Conservation (phyloP, 2,329 filamentous ascomycete species). For the Ophiostoma ips region DNA sequence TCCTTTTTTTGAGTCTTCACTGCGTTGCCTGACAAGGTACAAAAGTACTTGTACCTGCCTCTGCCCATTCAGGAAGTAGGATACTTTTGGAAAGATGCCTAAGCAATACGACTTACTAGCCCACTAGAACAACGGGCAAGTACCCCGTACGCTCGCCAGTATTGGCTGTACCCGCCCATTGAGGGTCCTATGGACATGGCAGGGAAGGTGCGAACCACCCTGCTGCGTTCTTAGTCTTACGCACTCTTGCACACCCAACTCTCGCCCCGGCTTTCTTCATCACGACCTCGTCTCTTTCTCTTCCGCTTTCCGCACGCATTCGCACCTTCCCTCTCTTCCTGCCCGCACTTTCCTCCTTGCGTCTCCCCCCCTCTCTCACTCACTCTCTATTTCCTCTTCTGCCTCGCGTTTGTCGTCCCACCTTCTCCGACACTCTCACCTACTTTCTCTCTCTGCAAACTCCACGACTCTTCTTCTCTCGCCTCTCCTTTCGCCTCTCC, state of each 20-base stretch:
- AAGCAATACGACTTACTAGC: neutral
- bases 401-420: neutral
- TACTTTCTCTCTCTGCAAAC: neutral
- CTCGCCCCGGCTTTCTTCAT: constrained; percentile 1
- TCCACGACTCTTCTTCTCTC: neutral
- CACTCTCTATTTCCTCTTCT: neutral
- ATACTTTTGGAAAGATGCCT: neutral
- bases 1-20: too few relatives aligned
- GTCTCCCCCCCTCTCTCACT: neutral
- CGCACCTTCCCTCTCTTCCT: constrained; percentile 1
- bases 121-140: neutral
- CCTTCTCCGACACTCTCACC: neutral
- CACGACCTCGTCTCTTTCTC: neutral
- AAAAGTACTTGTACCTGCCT: neutral
- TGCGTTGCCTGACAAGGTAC: too few relatives aligned
- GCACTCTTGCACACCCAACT: neutral
- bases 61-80: neutral
- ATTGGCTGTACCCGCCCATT: neutral
- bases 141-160: neutral
- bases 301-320: constrained; percentile 1
- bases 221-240: neutral
- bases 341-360: neutral
- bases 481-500: neutral
- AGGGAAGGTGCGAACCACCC: neutral
- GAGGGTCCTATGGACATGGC: neutral